phyloP scores from a whole-genome alignment of 2,329 filamentous ascomycete species.

The Fulvia fulva region DNA sequence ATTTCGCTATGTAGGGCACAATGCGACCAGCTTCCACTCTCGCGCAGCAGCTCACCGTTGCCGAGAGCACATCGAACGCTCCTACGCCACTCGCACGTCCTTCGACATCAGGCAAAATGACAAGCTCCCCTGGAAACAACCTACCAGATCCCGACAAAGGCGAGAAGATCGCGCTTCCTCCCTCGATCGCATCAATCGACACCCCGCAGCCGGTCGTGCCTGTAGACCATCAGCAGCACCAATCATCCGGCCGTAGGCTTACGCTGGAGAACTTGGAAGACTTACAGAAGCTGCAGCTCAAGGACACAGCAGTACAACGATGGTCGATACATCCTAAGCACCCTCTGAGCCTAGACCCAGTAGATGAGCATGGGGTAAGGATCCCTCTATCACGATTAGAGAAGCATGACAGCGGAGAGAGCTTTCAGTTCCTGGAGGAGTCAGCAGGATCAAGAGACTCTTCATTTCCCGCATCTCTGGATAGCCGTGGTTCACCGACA shows the following conservation, averaged over 20 bases:
- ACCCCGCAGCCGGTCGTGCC: not conserved
- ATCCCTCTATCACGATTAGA: conserved; percentile 36
- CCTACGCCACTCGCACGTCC: conserved; percentile 52
- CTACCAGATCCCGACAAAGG: conserved; percentile 28
- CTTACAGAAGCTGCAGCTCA: conserved; percentile 20
- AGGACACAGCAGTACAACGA: conserved; percentile 21
- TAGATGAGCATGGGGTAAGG: conserved; percentile 25
- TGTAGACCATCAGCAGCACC: not conserved
- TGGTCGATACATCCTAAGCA: conserved; percentile 28
- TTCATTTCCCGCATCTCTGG: conserved; percentile 52
- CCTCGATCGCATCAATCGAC: conserved; percentile 21
- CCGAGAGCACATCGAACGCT: conserved; percentile 50
- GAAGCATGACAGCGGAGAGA: conserved; percentile 58
- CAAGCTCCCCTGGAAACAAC: conserved; percentile 3
- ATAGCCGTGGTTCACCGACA: conserved; percentile 22
- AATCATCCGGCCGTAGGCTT: conserved; percentile 12
- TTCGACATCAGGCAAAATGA: conserved; percentile 9
- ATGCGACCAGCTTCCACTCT: conserved; percentile 22
- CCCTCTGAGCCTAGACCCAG: conserved; percentile 25
- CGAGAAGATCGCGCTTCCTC: conserved; percentile 25
- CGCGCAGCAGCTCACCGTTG: conserved; percentile 21
- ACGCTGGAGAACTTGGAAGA: conserved; percentile 24
- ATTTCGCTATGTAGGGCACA: conserved; percentile 8
- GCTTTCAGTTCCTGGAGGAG: conserved; percentile 62
- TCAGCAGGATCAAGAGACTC: conserved; percentile 55